phyloP scores from a whole-genome alignment of 768 basidiomycete species.

The Suillus paluster region DNA sequence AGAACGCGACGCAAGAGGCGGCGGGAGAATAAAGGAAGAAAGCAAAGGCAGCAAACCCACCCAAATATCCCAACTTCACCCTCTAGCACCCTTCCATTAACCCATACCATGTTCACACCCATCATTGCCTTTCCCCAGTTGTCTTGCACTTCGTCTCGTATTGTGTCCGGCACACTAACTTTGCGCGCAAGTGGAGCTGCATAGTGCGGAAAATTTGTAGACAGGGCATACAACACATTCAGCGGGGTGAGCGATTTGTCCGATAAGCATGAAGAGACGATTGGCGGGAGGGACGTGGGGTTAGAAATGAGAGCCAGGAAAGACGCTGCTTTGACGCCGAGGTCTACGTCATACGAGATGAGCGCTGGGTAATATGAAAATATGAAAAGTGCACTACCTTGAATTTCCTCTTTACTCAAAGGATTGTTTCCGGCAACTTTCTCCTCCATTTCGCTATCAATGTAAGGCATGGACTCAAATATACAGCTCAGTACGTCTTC shows the following conservation, averaged over 20 bases:
- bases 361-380: not conserved
- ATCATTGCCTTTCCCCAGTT: slow-evolving; percentile 58
- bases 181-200: slow-evolving; percentile 74
- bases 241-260: slow-evolving; percentile 21
- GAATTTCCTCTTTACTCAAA: slow-evolving; percentile 56
- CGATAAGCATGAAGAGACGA: slow-evolving; percentile 21
- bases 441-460: slow-evolving; percentile 33
- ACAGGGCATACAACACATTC: slow-evolving; percentile 58
- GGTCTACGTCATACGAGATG: slow-evolving; percentile 39
- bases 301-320: slow-evolving; percentile 65
- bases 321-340: slow-evolving; percentile 77
- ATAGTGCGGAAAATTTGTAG: slow-evolving; percentile 92
- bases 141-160: slow-evolving; percentile 58
- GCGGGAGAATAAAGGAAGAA: not conserved
- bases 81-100: slow-evolving; percentile 80
- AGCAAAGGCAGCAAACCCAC: slow-evolving; percentile 17
- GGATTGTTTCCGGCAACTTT: slow-evolving; percentile 47
- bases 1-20: not conserved
- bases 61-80: slow-evolving; percentile 64
- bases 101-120: slow-evolving; percentile 68
- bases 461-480: slow-evolving; percentile 35
- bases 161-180: slow-evolving; percentile 52
- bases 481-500: slow-evolving; percentile 31
- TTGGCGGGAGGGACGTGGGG: slow-evolving; percentile 48
- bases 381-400: slow-evolving; percentile 41